Evolutionary conservation across 2,329 filamentous ascomycete species (phyloP), one percentile per base, ranked within the genome.

Genomic region (Sporothrix brunneoviolacea): DNA sequence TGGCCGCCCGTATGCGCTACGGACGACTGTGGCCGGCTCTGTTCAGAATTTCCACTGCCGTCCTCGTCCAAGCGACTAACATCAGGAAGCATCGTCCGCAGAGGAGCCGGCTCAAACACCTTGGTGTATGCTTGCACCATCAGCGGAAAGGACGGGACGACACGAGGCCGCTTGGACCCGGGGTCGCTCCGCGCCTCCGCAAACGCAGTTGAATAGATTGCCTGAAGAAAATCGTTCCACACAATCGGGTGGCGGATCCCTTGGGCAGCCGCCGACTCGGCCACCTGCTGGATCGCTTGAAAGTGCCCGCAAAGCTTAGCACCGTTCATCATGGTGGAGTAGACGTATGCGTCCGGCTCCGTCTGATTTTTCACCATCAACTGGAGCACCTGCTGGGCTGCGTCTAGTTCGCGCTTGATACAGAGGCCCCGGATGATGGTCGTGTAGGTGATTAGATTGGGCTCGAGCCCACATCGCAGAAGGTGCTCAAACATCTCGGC

Each of bases 381-480:
- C 21, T 82, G 72, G 58, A 84, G 81, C 44, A 91, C 75, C 36
- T 78, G 73, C 68, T 81, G 80, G 0, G 82, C 85, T 3, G 81
- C 79, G 33, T 76, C 70, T 8, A 79, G 63, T 57, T 88, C 79
- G 10, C 77, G 76, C n/a, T 74, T 77, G 52, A 81, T 71, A 59
- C 86, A 79, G 15, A 90, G 80, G 52, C 88, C 87, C 35, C 81
- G 75, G 49, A 96, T 77, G 52, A 89, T 69, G 39, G 85, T 74
- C 15, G 84, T 86, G 60, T 85, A 80, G 10, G 75, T 74, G 51
- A 81, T 68, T 13, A 79, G 66, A 55, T 87, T 85, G 21, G 86
- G 80, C 18, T 70, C 69, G 42, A 86, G 68, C 2, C 84, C 85
- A n/a, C 75, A 66, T 18, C 76, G 68, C 10, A 85, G 64, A 45